Evolutionary conservation across 2,329 filamentous ascomycete species (phyloP), one percentile per base, ranked within the genome.

Genomic region (Cladosporium velox): DNA sequence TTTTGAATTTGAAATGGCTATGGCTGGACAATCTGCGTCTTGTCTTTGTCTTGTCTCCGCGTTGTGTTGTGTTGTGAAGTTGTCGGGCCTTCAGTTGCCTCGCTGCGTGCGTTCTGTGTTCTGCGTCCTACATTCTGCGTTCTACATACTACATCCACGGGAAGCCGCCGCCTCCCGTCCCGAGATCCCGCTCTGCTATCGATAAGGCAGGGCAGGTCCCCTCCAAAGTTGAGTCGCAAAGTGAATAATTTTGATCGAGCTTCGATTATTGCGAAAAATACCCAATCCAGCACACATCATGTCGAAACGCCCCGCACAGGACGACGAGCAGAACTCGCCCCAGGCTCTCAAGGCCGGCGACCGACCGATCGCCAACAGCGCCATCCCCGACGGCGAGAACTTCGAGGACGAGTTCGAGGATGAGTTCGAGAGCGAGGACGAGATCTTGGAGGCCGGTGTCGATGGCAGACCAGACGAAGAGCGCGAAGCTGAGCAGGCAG

Each of bases 341-440:
- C 81, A 83, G 67, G 79, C 85, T 49, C 83, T 89, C 72, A 89
- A 89, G 78, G 84, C 84, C 68, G 87, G 87, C 66, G 85, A 87
- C 68, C 82, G 87, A 35, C 87, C 87, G 67, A 79, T 86, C 69
- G 76, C 77, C 60, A 78, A 81, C 64, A 77, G 77, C 70, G 80
- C 79, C 76, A 78, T 83, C 70, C 80, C 84, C 69, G 85, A 87
- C 65, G 83, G 80, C 67, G 84, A 85, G 69, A 90, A 98, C 72
- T 98, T 96, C 70, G 95, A 97, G 76, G 95, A 97, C 80, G 94
- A 98, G 76, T 97, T 94, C 72, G 92, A 94, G 79, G 91, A 94
- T 74, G 91, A 94, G 76, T 94, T 91, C 72, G 93, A 97, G 83
- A 96, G 88, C 72, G 89, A 91, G 73, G 93, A 97, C 77, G 73